Evolutionary conservation across 331 rosid species (phyloP).

Genomic region (Malus hybrid): DNA sequence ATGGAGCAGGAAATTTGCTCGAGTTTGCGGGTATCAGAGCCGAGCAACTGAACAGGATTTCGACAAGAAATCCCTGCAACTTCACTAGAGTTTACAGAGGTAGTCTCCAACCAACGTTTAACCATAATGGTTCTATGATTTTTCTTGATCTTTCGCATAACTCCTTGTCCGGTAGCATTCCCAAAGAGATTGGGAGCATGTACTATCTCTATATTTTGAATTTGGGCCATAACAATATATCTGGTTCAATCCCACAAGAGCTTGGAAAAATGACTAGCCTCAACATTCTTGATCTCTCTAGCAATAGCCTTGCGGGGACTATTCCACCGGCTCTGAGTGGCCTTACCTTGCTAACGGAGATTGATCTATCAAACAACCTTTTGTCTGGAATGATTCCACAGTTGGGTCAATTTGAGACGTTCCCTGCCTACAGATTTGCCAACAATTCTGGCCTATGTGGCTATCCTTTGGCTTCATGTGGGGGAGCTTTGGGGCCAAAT

Average conservation of each 20-base stretch:
- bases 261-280: slow-evolving; percentile 56
- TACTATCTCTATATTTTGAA: slow-evolving; percentile 54
- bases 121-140: slow-evolving; percentile 72
- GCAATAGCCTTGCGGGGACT: slow-evolving; percentile 54
- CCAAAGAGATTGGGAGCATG: slow-evolving; percentile 69
- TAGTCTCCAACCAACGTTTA: slow-evolving; percentile 56
- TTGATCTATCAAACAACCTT: slow-evolving; percentile 66
- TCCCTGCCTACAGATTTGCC: slow-evolving; percentile 38
- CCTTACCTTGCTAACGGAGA: slow-evolving; percentile 63
- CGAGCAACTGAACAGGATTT: slow-evolving; percentile 47
- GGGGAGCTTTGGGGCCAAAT: not conserved
- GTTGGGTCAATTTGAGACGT: slow-evolving; percentile 69
- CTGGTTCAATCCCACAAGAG: slow-evolving; percentile 75
- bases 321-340: slow-evolving; percentile 56
- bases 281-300: slow-evolving; percentile 87
- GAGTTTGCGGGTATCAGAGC: slow-evolving; percentile 77
- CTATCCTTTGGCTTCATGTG: slow-evolving; percentile 61
- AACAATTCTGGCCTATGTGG: slow-evolving; percentile 88
- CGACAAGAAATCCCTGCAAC: slow-evolving; percentile 77
- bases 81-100: slow-evolving; percentile 90
- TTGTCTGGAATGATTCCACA: slow-evolving; percentile 69
- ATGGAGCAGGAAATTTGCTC: slow-evolving; percentile 92
- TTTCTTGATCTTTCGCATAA: slow-evolving; percentile 82
- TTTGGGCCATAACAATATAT: slow-evolving; percentile 63
- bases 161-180: slow-evolving; percentile 63